Evolutionary conservation across 2,329 filamentous ascomycete species (phyloP).

Genomic region (Cytospora mali): DNA sequence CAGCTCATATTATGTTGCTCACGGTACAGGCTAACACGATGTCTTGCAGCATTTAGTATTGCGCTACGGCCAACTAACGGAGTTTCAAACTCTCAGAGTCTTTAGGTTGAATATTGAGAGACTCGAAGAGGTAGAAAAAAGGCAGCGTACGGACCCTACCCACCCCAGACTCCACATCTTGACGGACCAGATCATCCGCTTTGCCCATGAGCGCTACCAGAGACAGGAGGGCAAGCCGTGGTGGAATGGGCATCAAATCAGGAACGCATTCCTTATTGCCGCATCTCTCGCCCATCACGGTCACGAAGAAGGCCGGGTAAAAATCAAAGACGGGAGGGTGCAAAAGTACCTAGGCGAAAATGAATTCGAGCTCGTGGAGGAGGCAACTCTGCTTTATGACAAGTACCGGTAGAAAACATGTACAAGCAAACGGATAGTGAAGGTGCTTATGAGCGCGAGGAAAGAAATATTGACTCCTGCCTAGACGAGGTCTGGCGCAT

Average conservation of each 20-base stretch:
- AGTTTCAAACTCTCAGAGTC: conserved; percentile 21
- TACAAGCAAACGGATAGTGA: too few relatives aligned
- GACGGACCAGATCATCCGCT: conserved; percentile 11
- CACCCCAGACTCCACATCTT: conserved; percentile 19
- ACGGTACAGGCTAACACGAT: too few relatives aligned
- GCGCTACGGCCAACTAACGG: conserved; percentile 34
- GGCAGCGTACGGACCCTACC: conserved; percentile 10
- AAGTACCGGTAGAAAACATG: too few relatives aligned
- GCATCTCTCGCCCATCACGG: conserved; percentile 14
- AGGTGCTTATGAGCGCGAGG: too few relatives aligned
- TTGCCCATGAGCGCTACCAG: conserved; percentile 8
- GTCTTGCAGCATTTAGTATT: conserved; percentile 37
- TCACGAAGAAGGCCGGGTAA: too few relatives aligned
- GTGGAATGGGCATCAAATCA: conserved; percentile 41
- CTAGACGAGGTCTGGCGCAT: too few relatives aligned
- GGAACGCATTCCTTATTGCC: conserved; percentile 40
- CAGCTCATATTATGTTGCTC: too few relatives aligned
- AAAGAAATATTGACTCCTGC: too few relatives aligned
- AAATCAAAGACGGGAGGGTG: too few relatives aligned
- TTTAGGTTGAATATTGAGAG: conserved; percentile 14
- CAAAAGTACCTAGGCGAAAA: too few relatives aligned
- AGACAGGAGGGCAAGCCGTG: conserved; percentile 28
- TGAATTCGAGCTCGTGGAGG: too few relatives aligned
- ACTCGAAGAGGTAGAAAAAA: conserved; percentile 5
- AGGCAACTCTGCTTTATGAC: too few relatives aligned